A percentile compares a stretch with the other conserved stretches of the same genome.
Evolutionary conservation across 345 rosid species (phyloP).

Genomic region (Eucalyptus albens): DNA sequence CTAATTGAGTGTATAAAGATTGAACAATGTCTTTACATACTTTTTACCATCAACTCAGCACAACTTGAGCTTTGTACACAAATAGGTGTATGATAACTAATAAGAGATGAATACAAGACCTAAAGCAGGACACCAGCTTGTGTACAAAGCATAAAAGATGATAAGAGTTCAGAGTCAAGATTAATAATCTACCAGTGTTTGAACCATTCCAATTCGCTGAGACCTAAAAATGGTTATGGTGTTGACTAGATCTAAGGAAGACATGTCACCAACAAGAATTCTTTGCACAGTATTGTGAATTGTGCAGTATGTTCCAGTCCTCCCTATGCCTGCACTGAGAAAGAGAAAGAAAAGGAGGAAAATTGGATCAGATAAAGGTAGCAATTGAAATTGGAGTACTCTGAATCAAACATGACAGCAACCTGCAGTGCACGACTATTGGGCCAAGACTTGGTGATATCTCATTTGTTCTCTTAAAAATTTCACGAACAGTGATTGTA

Average conservation of each 20-base stretch:
- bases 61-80: neutral
- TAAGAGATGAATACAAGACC: neutral
- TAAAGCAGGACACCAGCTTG: neutral
- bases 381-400: neutral
- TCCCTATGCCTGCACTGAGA: slow-evolving; percentile 96
- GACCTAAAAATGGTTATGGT: slow-evolving; percentile 60
- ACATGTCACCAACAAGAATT: slow-evolving; percentile 79
- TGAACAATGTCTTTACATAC: neutral
- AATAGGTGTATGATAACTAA: neutral
- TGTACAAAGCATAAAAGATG: neutral
- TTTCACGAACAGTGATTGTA: slow-evolving; percentile 69
- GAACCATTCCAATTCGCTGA: slow-evolving; percentile 92
- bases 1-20: neutral
- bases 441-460: slow-evolving; percentile 66
- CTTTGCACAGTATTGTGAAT: slow-evolving; percentile 92
- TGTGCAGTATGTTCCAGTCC: slow-evolving; percentile 92
- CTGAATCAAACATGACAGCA: neutral
- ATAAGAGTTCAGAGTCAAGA: neutral
- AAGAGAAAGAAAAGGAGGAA: slow-evolving; percentile 4
- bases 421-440: slow-evolving; percentile 97
- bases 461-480: slow-evolving; percentile 44
- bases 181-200: slow-evolving; percentile 52
- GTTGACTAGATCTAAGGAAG: slow-evolving; percentile 62
- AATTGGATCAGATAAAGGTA: neutral
- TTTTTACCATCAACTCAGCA: neutral